Conservation (phyloP, 768 basidiomycete genomes). For the Termitomyces sp. region DNA sequence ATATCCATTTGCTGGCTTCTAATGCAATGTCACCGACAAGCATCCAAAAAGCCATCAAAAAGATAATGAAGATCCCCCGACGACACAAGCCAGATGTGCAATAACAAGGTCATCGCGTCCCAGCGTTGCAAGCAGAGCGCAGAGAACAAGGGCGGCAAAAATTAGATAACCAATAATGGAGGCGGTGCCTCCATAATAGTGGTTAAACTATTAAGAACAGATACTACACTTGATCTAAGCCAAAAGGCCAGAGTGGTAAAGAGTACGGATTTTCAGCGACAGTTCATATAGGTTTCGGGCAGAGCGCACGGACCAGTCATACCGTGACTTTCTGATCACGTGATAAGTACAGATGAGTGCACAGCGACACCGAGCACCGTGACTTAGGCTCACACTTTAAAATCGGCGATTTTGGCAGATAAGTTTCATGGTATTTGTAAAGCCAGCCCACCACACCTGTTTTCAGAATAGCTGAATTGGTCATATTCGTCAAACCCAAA, state of each 20-base stretch:
- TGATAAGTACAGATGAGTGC: too few relatives aligned
- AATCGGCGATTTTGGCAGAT: too few relatives aligned
- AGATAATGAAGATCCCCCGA: constrained; percentile 46
- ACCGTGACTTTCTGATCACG: not conserved
- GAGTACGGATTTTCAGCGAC: not conserved
- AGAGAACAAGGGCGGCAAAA: constrained; percentile 47
- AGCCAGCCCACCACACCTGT: too few relatives aligned
- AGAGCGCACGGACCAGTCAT: constrained; percentile 11
- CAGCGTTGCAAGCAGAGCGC: constrained; percentile 57
- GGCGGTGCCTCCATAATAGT: constrained; percentile 56
- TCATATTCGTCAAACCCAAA: not conserved
- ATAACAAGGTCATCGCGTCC: constrained; percentile 51
- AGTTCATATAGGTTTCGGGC: constrained; percentile 5
- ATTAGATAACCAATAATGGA: constrained; percentile 55
- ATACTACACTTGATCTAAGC: constrained; percentile 98
- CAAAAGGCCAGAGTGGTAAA: constrained; percentile 92
- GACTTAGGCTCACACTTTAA: too few relatives aligned
- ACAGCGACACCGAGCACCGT: too few relatives aligned
- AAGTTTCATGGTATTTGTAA: too few relatives aligned
- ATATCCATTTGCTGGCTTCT: constrained; percentile 15
- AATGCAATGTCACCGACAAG: constrained; percentile 2
- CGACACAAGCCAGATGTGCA: constrained; percentile 59
- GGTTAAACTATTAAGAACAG: constrained; percentile 88
- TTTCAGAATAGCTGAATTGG: too few relatives aligned
- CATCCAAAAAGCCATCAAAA: constrained; percentile 14